Percentiles rank a stretch among this genome's conserved stretches.
Evolutionary conservation across 2,329 filamentous ascomycete genomes (phyloP).

Genomic region (Hymenoscyphus occultus): DNA sequence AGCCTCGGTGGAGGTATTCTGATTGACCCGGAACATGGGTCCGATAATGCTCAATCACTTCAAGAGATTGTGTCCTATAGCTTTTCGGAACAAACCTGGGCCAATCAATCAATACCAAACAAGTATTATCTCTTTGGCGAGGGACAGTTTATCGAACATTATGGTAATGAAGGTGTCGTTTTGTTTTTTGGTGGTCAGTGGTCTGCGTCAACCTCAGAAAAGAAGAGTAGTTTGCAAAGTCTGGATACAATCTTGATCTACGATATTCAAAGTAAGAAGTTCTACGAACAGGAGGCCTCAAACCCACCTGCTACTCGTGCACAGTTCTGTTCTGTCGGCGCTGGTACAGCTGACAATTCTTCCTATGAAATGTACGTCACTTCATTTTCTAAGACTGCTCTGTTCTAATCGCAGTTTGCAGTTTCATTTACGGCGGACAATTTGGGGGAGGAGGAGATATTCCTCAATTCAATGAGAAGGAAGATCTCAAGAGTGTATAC

Average conservation of each 20-base stretch:
- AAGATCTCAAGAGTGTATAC: slow-evolving; percentile 12
- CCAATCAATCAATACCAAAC: not conserved
- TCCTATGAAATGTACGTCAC: slow-evolving; percentile 1
- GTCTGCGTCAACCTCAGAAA: not conserved
- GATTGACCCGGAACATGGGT: not conserved
- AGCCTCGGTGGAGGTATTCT: not conserved
- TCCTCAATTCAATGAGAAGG: not conserved
- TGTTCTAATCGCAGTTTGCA: not conserved
- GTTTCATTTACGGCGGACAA: not conserved
- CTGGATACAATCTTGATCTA: slow-evolving; percentile 4
- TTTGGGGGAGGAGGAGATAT: not conserved
- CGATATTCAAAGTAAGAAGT: not conserved
- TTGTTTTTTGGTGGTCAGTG: not conserved
- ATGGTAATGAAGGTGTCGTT: not conserved
- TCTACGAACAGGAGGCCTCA: not conserved
- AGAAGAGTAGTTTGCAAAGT: not conserved
- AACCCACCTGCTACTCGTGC: not conserved
- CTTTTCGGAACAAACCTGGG: not conserved
- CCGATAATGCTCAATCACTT: not conserved
- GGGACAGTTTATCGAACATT: not conserved
- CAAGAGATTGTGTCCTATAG: not conserved
- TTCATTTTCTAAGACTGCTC: not conserved
- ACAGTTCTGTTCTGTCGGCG: not conserved
- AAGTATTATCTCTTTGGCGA: not conserved
- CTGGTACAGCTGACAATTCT: not conserved